These are phyloP conservation scores for Kazachstania martiniae DNA, from an alignment of 805 yeast species.

Conservation along the genomic window DNA sequence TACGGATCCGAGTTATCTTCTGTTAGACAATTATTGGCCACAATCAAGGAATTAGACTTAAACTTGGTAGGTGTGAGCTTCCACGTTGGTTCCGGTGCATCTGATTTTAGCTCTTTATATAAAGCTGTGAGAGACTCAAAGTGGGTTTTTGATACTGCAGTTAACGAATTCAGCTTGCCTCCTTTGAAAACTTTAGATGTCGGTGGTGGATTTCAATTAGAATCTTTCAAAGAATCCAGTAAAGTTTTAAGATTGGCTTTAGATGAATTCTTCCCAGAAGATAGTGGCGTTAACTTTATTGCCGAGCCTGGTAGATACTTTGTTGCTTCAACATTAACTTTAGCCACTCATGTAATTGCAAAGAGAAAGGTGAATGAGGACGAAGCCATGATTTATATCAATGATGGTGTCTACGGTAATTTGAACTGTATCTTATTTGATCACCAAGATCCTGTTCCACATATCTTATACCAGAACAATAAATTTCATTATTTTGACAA, in stretches of 20 bases:
- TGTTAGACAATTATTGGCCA: constrained; percentile 44
- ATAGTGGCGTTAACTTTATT: constrained; percentile 39
- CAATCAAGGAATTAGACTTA: constrained; percentile 52
- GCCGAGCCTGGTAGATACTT: constrained; percentile 94
- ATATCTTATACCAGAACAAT: constrained; percentile 47
- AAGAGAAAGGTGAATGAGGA: constrained; percentile 39
- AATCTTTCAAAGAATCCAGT: constrained; percentile 50
- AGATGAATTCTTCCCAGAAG: constrained; percentile 45
- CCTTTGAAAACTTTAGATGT: constrained; percentile 56
- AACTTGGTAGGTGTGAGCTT: constrained; percentile 79
- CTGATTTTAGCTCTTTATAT: constrained; percentile 52
- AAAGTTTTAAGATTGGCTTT: constrained; percentile 45
- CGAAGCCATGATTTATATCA: constrained; percentile 69
- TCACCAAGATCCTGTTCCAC: constrained; percentile 72
- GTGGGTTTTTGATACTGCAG: constrained; percentile 51
- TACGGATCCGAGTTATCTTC: constrained; percentile 66
- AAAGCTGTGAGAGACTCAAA: constrained; percentile 68
- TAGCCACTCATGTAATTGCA: constrained; percentile 81
- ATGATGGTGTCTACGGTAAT: constrained; percentile 94
- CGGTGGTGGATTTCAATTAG: constrained; percentile 85
- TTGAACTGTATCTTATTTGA: constrained; percentile 89
- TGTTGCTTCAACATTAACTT: constrained; percentile 74
- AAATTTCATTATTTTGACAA: constrained; percentile 33
- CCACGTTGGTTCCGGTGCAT: constrained; percentile 93
- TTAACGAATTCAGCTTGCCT: constrained; percentile 32